Conservation (phyloP, 208 protist species). For the Strigomonas culicis region DNA sequence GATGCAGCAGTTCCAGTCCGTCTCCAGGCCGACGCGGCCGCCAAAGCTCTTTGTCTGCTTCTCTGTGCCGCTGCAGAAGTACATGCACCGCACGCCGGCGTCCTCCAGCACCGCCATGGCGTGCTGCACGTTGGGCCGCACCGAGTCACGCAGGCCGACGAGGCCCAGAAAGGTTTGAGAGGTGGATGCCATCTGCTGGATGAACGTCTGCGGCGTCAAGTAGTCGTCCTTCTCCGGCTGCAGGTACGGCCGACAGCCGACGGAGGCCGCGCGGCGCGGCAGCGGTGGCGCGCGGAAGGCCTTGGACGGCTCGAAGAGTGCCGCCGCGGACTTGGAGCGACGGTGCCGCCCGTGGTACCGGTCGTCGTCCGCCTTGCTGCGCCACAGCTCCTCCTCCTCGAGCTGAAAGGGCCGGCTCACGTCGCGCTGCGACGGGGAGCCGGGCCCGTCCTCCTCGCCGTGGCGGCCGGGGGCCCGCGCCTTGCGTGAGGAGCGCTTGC, state of each 20-base stretch:
- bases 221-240: conserved; percentile 51
- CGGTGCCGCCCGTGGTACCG: conserved; percentile 1
- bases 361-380: not conserved
- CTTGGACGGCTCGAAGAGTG: conserved; percentile 19
- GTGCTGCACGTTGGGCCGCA: conserved; percentile 75
- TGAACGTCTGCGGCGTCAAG: conserved; percentile 47
- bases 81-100: conserved; percentile 94
- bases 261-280: conserved; percentile 22
- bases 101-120: conserved; percentile 73
- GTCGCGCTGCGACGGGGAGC: conserved; percentile 9
- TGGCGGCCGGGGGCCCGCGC: not conserved
- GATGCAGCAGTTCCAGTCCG: conserved; percentile 96
- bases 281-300: conserved; percentile 12
- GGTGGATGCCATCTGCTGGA: conserved; percentile 61
- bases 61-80: conserved; percentile 83
- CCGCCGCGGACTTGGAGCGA: conserved; percentile 22
- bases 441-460: not conserved
- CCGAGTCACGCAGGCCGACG: conserved; percentile 84
- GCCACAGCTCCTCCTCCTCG: not conserved
- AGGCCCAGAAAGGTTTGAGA: conserved; percentile 88
- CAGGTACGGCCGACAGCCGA: conserved; percentile 28
- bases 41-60: conserved; percentile 90
- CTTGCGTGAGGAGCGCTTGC: not conserved
- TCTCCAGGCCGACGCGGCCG: conserved; percentile 88
- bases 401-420: conserved; percentile 8